phyloP scores from a whole-genome alignment of 2,329 filamentous ascomycete species.

The Nigrospora oryzae region DNA sequence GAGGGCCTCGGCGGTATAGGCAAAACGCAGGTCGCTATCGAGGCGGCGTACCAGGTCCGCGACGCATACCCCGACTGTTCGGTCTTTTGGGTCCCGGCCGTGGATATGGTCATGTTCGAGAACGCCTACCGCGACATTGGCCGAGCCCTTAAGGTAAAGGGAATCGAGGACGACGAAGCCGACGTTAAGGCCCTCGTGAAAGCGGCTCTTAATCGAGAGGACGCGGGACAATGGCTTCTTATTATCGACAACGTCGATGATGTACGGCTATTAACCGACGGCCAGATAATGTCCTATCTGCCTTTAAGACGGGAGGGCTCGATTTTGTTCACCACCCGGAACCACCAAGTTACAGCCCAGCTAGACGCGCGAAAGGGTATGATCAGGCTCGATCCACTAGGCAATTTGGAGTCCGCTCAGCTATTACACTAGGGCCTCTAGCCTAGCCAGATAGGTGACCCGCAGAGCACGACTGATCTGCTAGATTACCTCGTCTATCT shows the following conservation, averaged over 20 bases:
- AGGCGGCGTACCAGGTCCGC: constrained; percentile 20
- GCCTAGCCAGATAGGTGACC: not conserved
- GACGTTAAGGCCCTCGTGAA: constrained; percentile 28
- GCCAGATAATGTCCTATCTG: constrained; percentile 12
- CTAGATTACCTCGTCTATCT: not conserved
- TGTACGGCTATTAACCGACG: constrained; percentile 14
- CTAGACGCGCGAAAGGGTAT: not conserved
- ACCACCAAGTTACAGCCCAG: constrained; percentile 4
- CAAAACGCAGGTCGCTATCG: constrained; percentile 28
- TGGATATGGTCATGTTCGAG: constrained; percentile 19
- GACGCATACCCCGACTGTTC: constrained; percentile 17
- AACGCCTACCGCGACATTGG: constrained; percentile 25
- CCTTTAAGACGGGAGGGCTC: constrained; percentile 18
- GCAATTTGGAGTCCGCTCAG: not conserved
- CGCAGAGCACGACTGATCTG: not conserved
- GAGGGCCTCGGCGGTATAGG: constrained; percentile 24
- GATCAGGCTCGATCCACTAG: not conserved
- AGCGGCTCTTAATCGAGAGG: constrained; percentile 14
- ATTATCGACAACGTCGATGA: constrained; percentile 36
- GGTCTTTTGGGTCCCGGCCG: constrained; percentile 30
- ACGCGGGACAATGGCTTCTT: constrained; percentile 25
- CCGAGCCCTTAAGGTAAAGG: constrained; percentile 12
- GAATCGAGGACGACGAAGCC: constrained; percentile 19
- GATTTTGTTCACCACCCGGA: constrained; percentile 20
- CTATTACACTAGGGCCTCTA: not conserved